Percentiles rank a stretch among this genome's conserved stretches.
phyloP scores from a whole-genome alignment of 164 flowering plant species.

The Saururus chinensis region DNA sequence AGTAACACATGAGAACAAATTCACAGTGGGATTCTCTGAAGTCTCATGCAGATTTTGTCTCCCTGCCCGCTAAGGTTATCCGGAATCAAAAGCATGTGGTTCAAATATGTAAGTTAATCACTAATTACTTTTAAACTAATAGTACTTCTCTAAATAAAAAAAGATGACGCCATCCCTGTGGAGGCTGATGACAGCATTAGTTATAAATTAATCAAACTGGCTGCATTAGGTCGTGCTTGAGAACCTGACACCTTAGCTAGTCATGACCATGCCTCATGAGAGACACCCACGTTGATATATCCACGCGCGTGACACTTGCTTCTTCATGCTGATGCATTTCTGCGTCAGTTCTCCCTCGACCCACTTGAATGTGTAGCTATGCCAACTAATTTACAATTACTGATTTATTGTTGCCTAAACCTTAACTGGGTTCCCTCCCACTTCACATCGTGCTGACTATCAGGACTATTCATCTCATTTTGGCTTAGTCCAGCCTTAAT shows the following conservation, averaged over 20 bases:
- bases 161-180: not conserved
- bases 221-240: too few relatives aligned
- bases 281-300: slow-evolving; percentile 9
- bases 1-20: too few relatives aligned
- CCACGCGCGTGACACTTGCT: slow-evolving; percentile 22
- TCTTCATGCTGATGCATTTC: slow-evolving; percentile 1
- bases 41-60: not conserved
- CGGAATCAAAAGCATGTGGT: not conserved
- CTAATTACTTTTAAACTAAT: not conserved
- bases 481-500: not conserved
- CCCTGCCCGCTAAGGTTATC: not conserved
- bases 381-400: too few relatives aligned
- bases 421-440: too few relatives aligned
- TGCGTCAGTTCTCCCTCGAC: slow-evolving; percentile 3
- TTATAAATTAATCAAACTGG: too few relatives aligned
- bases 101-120: slow-evolving; percentile 5
- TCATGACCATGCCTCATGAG: not conserved
- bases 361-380: not conserved
- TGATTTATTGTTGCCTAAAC: not conserved
- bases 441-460: too few relatives aligned
- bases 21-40: not conserved
- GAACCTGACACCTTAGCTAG: too few relatives aligned
- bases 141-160: slow-evolving; percentile 12
- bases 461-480: too few relatives aligned
- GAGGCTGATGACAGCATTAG: too few relatives aligned